Evolutionary conservation across 1,284 basidiomycete species (phyloP).

Genomic region (Retiboletus flavoniger): DNA sequence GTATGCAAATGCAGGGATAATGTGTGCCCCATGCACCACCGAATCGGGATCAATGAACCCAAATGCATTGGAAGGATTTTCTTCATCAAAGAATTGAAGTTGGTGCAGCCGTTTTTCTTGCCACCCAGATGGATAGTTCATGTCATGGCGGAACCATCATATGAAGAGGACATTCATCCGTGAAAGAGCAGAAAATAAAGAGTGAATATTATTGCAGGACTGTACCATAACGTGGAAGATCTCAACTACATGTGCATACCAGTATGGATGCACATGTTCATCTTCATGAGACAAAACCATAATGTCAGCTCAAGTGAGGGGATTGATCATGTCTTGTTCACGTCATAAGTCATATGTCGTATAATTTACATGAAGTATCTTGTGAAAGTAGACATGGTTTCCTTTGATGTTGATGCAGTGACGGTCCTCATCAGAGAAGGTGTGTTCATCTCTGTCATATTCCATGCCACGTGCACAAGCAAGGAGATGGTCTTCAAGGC

Average conservation of each 20-base stretch:
- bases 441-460: constrained; percentile 31
- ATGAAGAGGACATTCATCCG: too few species aligned
- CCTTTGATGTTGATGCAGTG: constrained; percentile 9
- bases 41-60: not conserved
- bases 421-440: constrained; percentile 30
- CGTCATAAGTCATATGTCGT: constrained; percentile 30
- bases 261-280: too few species aligned
- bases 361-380: constrained; percentile 16
- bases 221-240: too few species aligned
- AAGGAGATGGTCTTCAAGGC: constrained; percentile 34
- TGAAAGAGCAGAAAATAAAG: too few species aligned
- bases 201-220: too few species aligned
- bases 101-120: too few species aligned
- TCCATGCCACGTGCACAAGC: constrained; percentile 17
- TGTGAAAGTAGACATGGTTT: constrained; percentile 14
- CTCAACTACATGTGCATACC: too few species aligned
- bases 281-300: not conserved
- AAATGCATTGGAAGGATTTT: not conserved
- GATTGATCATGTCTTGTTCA: not conserved
- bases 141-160: too few species aligned
- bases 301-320: not conserved
- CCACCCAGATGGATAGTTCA: too few species aligned
- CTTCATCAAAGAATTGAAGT: not conserved
- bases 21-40: too few species aligned
- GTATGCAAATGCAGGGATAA: too few species aligned